Conservation (phyloP, 2,329 filamentous ascomycete species). For the Ophiostoma fasciatum region DNA sequence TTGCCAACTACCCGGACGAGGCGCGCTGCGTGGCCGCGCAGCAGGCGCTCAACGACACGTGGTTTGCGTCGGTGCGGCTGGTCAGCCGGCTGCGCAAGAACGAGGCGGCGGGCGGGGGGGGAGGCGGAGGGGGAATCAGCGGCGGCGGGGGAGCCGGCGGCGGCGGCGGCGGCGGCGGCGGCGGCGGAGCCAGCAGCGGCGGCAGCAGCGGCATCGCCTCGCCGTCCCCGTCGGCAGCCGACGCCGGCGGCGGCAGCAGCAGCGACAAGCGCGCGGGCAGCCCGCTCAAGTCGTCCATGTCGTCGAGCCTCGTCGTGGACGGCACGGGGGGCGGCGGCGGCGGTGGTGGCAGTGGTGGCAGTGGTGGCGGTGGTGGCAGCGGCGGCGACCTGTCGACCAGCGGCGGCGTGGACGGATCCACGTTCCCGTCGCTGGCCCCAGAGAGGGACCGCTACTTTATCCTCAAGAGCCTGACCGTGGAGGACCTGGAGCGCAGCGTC, state of each 20-base stretch:
- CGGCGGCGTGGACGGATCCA: too few species aligned
- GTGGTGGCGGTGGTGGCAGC: too few species aligned
- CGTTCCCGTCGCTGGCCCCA: too few species aligned
- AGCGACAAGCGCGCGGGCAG: not conserved
- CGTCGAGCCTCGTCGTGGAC: conserved; percentile 4
- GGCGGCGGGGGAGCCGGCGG: conserved; percentile 19
- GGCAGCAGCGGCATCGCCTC: not conserved
- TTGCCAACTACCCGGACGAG: conserved; percentile 87
- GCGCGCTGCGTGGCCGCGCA: conserved; percentile 61
- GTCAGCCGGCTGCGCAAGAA: conserved; percentile 66
- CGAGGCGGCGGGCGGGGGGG: conserved; percentile 35
- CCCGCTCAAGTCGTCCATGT: not conserved
- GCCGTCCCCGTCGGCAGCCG: not conserved
- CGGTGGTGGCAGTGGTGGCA: too few species aligned
- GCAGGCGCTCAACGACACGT: conserved; percentile 75
- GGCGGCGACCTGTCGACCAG: not conserved
- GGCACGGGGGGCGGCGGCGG: conserved; percentile 5
- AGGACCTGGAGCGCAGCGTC: conserved; percentile 83
- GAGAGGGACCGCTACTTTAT: conserved; percentile 72
- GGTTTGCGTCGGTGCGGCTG: conserved; percentile 70
- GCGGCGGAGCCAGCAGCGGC: not conserved
- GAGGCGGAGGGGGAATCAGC: conserved; percentile 19
- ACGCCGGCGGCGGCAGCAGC: not conserved
- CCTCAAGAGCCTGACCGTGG: conserved; percentile 79
- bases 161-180: conserved; percentile 18